Percentiles rank a stretch among this genome's conserved stretches.
Evolutionary conservation across 2,329 filamentous ascomycete genomes (phyloP).

Genomic region (Aspergillus candidus): DNA sequence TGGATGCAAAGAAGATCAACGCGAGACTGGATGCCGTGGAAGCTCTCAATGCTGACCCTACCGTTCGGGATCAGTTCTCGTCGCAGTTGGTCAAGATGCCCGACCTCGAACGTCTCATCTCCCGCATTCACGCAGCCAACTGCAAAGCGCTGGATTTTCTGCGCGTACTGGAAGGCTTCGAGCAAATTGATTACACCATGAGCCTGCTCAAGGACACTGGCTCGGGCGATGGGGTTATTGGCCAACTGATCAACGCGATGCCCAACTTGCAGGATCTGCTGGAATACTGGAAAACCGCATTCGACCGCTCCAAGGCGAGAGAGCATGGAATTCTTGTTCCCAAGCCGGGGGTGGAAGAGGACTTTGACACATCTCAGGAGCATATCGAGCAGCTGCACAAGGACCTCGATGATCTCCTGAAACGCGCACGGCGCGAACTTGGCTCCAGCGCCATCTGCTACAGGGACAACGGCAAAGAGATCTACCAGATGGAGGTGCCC

Average conservation of each 20-base stretch:
- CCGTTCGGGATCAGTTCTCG: conserved; percentile 78
- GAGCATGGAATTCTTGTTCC: conserved; percentile 79
- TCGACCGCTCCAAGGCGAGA: conserved; percentile 73
- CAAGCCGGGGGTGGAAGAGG: conserved; percentile 77
- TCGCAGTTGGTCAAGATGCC: conserved; percentile 86
- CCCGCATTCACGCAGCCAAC: conserved; percentile 84
- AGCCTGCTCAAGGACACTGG: conserved; percentile 67
- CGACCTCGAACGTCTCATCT: conserved; percentile 88
- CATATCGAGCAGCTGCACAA: conserved; percentile 68
- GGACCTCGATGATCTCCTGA: conserved; percentile 65
- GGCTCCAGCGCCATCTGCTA: conserved; percentile 68
- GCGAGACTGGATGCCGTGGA: conserved; percentile 92
- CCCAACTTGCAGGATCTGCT: conserved; percentile 71
- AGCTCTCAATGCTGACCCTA: conserved; percentile 75
- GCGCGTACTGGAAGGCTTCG: conserved; percentile 87
- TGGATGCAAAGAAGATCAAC: conserved; percentile 81
- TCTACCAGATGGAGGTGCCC: conserved; percentile 91
- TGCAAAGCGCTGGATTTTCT: conserved; percentile 91
- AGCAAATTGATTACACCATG: conserved; percentile 95
- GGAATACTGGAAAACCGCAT: conserved; percentile 83
- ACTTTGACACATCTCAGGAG: conserved; percentile 81
- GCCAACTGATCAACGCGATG: conserved; percentile 77
- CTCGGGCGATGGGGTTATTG: conserved; percentile 75
- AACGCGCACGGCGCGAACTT: conserved; percentile 64
- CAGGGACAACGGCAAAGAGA: conserved; percentile 87